phyloP scores from a whole-genome alignment of 164 flowering plant species.

The Warburgia ugandensis region DNA sequence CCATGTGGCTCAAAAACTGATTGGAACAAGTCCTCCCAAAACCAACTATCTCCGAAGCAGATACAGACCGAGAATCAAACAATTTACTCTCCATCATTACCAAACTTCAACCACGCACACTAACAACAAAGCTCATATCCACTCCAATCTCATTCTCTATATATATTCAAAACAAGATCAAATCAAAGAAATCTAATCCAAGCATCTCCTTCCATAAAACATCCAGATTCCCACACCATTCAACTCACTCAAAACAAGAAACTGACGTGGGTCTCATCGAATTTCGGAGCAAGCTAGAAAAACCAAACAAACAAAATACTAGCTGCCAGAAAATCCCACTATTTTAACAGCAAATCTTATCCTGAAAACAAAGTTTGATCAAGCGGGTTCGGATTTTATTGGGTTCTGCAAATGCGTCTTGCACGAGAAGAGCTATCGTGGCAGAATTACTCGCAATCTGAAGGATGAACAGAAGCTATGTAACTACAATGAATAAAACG shows the following conservation, averaged over 20 bases:
- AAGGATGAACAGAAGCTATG: no score
- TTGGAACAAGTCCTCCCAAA: conserved; percentile 9
- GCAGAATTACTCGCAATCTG: no score
- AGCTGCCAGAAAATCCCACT: conserved; percentile 2
- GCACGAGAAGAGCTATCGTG: no score
- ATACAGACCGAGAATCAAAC: conserved; percentile 5
- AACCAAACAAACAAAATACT: conserved; percentile 8
- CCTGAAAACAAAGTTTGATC: neutral
- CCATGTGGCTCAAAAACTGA: conserved; percentile 1
- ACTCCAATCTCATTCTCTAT: conserved; percentile 11
- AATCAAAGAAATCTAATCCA: neutral
- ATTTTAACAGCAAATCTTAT: neutral
- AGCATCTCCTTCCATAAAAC: neutral
- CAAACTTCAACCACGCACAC: conserved; percentile 6
- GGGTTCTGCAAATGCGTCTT: no score
- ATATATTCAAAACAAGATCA: conserved; percentile 1
- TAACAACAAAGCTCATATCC: conserved; percentile 7
- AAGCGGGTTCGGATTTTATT: no score
- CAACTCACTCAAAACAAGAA: conserved; percentile 15
- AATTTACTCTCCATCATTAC: conserved; percentile 22
- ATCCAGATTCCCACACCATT: conserved; percentile 1
- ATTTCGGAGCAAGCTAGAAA: conserved; percentile 19
- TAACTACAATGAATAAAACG: conserved; percentile 1
- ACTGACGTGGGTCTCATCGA: conserved; percentile 18
- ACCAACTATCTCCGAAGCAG: conserved; percentile 10